Conservation (phyloP, 2,329 filamentous ascomycete species). For the Exophiala spinifera region DNA sequence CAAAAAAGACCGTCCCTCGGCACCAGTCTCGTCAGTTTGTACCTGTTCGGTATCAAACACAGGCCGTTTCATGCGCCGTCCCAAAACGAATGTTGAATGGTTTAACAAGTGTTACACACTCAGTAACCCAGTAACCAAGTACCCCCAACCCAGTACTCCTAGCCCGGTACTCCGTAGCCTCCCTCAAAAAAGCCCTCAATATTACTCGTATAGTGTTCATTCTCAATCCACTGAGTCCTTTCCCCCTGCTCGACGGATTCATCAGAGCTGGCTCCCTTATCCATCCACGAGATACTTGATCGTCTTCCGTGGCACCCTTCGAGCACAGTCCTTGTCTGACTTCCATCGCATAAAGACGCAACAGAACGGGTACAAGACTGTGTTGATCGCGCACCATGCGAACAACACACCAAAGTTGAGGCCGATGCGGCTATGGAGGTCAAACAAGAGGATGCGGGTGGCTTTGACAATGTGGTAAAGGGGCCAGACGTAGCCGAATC, state of each 20-base stretch:
- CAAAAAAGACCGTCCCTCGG: no score
- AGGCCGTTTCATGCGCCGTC: no score
- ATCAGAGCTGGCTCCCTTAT: not conserved
- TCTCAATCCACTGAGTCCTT: no score
- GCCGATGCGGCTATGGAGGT: conserved; percentile 56
- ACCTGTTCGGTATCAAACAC: no score
- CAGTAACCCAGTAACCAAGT: no score
- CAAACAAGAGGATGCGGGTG: conserved; percentile 60
- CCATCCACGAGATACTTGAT: conserved; percentile 23
- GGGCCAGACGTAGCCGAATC: conserved; percentile 63
- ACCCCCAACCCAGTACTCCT: no score
- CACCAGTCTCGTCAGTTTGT: no score
- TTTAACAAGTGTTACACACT: no score
- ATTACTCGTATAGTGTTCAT: not conserved
- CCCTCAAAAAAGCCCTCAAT: no score
- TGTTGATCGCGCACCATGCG: conserved; percentile 55
- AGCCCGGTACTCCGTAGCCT: no score
- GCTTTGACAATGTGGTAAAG: conserved; percentile 61
- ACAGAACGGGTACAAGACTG: conserved; percentile 52
- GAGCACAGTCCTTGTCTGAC: conserved; percentile 29
- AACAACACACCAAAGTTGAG: conserved; percentile 61
- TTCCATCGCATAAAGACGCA: conserved; percentile 46
- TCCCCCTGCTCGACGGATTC: no score
- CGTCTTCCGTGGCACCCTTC: conserved; percentile 14
- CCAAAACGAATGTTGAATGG: no score